Evolutionary conservation across 345 rosid genomes (phyloP), one percentile per base, ranked within the genome.

Genomic region (Pugionium cornutum): DNA sequence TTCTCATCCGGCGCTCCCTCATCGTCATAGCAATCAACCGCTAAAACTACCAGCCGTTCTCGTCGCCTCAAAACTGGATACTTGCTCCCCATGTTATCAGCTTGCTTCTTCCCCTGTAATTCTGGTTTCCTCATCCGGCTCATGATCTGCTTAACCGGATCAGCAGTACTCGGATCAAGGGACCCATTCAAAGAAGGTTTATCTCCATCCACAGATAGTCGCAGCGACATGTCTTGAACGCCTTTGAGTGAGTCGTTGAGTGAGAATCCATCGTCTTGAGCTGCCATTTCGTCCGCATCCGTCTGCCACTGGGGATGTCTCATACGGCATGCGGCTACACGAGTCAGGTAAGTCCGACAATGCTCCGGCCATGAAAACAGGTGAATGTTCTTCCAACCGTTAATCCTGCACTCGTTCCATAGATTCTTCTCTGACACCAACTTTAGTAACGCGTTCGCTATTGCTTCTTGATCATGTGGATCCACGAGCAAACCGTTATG

Each of bases 321-420:
- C 90, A 86, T 92, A 43, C 97, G 84, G 31, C 96, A 88, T 0
- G 99, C 87, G 2, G 97, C 97, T 57, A 92, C 83, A 57, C 96
- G 85, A 9, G 99, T 89, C 77, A 92, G 79, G 88, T 92, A 92
- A 42, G 95, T 88, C 10, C 97, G 86, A 61, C 99, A 92, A 66
- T 92, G 99, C 70, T 92, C 99, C 1, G 99, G 99, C 99, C 99
- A 92, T 4, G 99, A 92, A 71, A 79, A 92, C 30, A 92, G 83
- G 75, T 88, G 96, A 73, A 94, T 89, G 72, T 94, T 94, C 78
- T 89, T 94, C 97, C 89, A 94, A 30, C 97, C 97, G 67, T 89
- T 89, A 67, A 79, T 89, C 68, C 86, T 75, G 54, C 99, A 94
- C 2, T 88, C 92, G 53, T 71, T 77, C 99, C 99, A 94, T 59